Evolutionary conservation across 805 yeast genomes (phyloP).

Genomic region (Candida arabinofermentans): DNA sequence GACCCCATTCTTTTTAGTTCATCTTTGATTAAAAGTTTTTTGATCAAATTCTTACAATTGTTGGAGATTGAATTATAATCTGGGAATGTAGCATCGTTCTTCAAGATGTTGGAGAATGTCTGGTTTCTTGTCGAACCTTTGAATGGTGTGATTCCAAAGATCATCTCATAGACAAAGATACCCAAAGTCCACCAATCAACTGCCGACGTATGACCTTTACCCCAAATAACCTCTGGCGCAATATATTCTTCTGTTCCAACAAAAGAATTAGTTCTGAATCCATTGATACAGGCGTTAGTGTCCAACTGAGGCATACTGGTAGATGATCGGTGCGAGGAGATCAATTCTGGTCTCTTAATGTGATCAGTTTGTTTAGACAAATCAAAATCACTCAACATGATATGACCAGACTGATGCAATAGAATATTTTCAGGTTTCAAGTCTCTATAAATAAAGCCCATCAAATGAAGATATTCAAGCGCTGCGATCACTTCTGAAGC

Average conservation of each 20-base stretch:
- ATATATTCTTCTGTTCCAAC: constrained; percentile 99
- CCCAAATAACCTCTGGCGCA: constrained; percentile 97
- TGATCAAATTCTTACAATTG: constrained; percentile 72
- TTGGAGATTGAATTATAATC: constrained; percentile 59
- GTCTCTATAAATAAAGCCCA: constrained; percentile 97
- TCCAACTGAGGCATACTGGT: constrained; percentile 64
- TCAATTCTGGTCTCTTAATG: constrained; percentile 71
- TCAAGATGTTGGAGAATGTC: constrained; percentile 84
- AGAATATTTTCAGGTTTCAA: constrained; percentile 94
- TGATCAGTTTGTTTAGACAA: constrained; percentile 82
- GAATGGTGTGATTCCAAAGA: constrained; percentile 94
- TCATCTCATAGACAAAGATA: constrained; percentile 87
- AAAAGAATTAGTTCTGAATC: constrained; percentile 94
- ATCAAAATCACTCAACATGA: constrained; percentile 96
- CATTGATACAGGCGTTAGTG: constrained; percentile 92
- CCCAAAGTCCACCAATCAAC: constrained; percentile 99
- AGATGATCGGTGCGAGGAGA: constrained; percentile 30
- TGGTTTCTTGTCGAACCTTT: constrained; percentile 86
- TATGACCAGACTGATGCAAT: constrained; percentile 95
- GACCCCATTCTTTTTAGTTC: constrained; percentile 88
- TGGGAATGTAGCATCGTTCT: constrained; percentile 76
- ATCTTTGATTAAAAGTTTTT: constrained; percentile 81
- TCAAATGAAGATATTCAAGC: constrained; percentile 86
- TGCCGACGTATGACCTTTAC: constrained; percentile 95
- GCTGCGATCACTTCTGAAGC: constrained; percentile 98